These are phyloP conservation scores for Dactylellina parvicollis DNA, from an alignment of 2,329 filamentous ascomycete species.

Conservation along the genomic window DNA sequence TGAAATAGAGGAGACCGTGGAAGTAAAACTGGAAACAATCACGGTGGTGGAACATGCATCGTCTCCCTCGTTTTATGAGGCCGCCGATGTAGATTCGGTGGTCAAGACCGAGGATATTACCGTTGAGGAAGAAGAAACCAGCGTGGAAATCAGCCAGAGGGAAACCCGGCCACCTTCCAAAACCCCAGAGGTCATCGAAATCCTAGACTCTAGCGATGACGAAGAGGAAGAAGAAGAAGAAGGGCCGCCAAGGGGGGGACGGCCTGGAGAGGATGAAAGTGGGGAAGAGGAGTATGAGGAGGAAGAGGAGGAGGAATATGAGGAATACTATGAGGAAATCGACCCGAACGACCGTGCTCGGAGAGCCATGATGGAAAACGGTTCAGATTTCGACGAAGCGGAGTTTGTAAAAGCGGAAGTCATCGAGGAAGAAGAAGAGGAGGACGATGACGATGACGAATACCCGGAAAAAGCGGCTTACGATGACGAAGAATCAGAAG, in stretches of 20 bases:
- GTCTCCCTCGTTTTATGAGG: slow-evolving; percentile 7
- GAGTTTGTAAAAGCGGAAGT: slow-evolving; percentile 1
- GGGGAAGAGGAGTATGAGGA: slow-evolving; percentile 7
- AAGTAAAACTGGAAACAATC: slow-evolving; percentile 19
- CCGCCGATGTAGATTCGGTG: background rate
- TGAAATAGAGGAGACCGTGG: background rate
- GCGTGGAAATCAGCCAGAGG: background rate
- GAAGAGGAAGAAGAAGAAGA: background rate
- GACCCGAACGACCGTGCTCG: background rate
- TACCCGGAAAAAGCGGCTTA: slow-evolving; percentile 5
- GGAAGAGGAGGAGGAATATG: too few relatives aligned
- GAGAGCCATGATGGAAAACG: background rate
- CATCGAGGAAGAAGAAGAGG: slow-evolving; percentile 12
- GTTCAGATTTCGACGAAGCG: slow-evolving; percentile 9
- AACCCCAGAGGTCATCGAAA: slow-evolving; percentile 30
- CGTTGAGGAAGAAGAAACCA: background rate
- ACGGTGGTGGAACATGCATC: slow-evolving; percentile 33
- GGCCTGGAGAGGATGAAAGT: background rate
- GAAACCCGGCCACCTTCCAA: background rate
- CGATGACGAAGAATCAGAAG: background rate
- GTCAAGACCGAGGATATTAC: background rate
- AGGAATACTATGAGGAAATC: background rate
- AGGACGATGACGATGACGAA: slow-evolving; percentile 18
- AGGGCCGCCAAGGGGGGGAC: background rate
- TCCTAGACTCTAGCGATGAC: slow-evolving; percentile 45